These are phyloP conservation scores for Panaeolus papilionaceus DNA, from an alignment of 768 basidiomycete genomes.

Conservation along the genomic window DNA sequence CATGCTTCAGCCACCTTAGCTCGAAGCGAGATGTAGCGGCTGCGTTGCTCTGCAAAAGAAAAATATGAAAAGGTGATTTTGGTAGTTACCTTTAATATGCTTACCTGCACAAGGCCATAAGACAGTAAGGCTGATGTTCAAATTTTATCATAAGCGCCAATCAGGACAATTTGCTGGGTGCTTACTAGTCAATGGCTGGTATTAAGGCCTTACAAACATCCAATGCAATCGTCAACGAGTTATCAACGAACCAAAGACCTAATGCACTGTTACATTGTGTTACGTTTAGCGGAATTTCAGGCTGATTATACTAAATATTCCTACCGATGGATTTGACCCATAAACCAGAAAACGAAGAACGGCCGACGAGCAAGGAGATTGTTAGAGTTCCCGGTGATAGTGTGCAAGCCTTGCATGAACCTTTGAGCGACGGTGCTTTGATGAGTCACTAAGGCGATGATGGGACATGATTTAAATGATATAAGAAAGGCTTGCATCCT, in stretches of 20 bases:
- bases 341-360: constrained; percentile 78
- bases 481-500: constrained; percentile 11
- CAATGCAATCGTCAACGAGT: constrained; percentile 61
- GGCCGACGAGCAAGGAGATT: constrained; percentile 62
- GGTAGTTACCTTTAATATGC: constrained; percentile 20
- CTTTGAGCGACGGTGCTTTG: constrained; percentile 65
- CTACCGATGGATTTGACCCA: constrained; percentile 69
- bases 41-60: constrained; percentile 52
- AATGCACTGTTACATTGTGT: constrained; percentile 46
- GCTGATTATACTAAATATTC: constrained; percentile 20
- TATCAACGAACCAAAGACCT: constrained; percentile 66
- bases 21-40: constrained; percentile 52
- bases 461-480: not conserved
- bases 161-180: constrained; percentile 17
- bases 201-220: constrained; percentile 68
- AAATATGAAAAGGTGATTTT: constrained; percentile 20
- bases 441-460: constrained; percentile 53
- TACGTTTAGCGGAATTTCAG: constrained; percentile 11
- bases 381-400: constrained; percentile 60
- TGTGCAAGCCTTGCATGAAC: constrained; percentile 62
- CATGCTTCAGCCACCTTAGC: constrained; percentile 54
- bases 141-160: constrained; percentile 19
- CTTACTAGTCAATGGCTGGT: constrained; percentile 62
- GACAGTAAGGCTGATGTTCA: constrained; percentile 46
- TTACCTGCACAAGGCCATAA: constrained; percentile 72